These are phyloP conservation scores for Trypethelium eluteriae DNA, from an alignment of 495 filamentous ascomycete species.

Conservation along the genomic window DNA sequence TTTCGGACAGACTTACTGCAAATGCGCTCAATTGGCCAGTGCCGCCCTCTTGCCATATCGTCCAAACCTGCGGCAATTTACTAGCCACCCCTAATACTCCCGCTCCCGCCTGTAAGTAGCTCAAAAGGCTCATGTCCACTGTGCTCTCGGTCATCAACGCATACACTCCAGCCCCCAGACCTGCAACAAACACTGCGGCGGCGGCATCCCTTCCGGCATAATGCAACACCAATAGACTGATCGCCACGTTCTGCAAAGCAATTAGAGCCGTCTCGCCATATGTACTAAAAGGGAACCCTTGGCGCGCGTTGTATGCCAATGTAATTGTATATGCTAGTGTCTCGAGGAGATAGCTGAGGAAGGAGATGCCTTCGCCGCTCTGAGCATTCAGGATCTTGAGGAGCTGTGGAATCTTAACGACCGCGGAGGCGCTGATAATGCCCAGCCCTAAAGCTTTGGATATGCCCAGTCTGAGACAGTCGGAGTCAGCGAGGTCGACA, in stretches of 20 bases:
- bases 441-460: constrained; percentile 88
- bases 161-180: constrained; percentile 57
- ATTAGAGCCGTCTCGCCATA: constrained; percentile 92
- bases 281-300: constrained; percentile 89
- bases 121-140: constrained; percentile 59
- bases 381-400: constrained; percentile 75
- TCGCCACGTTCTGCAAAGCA: constrained; percentile 80
- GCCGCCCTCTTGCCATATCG: constrained; percentile 72
- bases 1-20: constrained; percentile 54
- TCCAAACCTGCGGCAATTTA: constrained; percentile 85
- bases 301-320: constrained; percentile 81
- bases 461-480: constrained; percentile 77
- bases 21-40: constrained; percentile 96
- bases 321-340: constrained; percentile 75
- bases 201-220: constrained; percentile 55
- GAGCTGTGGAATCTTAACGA: constrained; percentile 95
- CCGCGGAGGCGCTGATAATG: constrained; percentile 77
- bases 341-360: constrained; percentile 86
- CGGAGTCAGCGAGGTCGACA: constrained; percentile 60
- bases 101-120: constrained; percentile 74
- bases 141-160: constrained; percentile 59
- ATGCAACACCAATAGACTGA: constrained; percentile 73
- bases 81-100: constrained; percentile 75
- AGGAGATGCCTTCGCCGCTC: constrained; percentile 74
- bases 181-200: constrained; percentile 68